Conservation (phyloP, 2,329 filamentous ascomycete species). For the Aspergillus sp. region DNA sequence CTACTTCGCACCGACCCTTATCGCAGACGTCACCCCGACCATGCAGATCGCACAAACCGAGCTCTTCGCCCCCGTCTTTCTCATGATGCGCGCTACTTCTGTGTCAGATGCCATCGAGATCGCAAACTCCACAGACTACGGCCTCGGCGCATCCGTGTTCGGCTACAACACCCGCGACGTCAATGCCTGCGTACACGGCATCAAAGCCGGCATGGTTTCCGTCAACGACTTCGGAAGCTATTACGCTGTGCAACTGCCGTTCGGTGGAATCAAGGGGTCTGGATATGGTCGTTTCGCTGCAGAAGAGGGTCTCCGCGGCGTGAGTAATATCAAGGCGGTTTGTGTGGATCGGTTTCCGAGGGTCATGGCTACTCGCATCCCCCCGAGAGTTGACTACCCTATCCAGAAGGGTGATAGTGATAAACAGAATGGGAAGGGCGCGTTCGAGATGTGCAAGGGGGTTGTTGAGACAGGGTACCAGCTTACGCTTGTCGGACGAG, state of each 20-base stretch:
- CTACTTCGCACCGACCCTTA: slow-evolving; percentile 88
- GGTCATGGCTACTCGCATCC: slow-evolving; percentile 71
- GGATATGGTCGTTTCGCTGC: slow-evolving; percentile 93
- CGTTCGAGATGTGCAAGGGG: slow-evolving; percentile 58
- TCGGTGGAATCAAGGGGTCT: slow-evolving; percentile 85
- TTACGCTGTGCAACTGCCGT: slow-evolving; percentile 92
- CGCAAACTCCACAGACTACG: slow-evolving; percentile 82
- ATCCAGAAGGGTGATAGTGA: slow-evolving; percentile 61
- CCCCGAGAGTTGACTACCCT: slow-evolving; percentile 77
- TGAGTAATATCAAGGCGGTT: slow-evolving; percentile 87
- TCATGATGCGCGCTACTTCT: slow-evolving; percentile 73
- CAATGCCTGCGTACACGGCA: slow-evolving; percentile 61
- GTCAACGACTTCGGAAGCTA: slow-evolving; percentile 94
- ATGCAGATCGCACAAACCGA: slow-evolving; percentile 91
- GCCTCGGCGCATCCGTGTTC: slow-evolving; percentile 86
- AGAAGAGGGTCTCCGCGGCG: slow-evolving; percentile 76
- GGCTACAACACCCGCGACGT: slow-evolving; percentile 67
- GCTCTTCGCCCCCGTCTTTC: slow-evolving; percentile 88
- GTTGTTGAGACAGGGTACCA: slow-evolving; percentile 49
- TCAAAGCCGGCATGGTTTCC: slow-evolving; percentile 85
- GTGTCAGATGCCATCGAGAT: slow-evolving; percentile 68
- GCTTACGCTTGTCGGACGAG: slow-evolving; percentile 42
- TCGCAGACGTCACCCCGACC: slow-evolving; percentile 79
- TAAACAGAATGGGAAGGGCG: slow-evolving; percentile 55
- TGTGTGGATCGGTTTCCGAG: slow-evolving; percentile 69